A percentile compares a stretch with the other conserved stretches of the same genome.
Conservation (phyloP, 208 protist genomes). For the Naegleria lovaniensis region DNA sequence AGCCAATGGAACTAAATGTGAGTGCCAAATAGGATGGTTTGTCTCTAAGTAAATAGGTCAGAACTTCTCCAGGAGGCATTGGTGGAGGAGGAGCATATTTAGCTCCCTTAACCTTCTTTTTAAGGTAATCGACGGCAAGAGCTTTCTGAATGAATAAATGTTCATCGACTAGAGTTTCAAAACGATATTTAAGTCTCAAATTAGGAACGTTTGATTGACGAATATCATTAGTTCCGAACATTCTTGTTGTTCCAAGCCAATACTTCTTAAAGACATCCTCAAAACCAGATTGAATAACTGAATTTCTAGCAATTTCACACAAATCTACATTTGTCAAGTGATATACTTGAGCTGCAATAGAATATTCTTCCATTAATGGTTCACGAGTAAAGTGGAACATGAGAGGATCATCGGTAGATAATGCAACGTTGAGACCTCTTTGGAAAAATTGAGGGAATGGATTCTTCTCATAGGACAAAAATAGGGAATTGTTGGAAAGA, state of each 20-base stretch:
- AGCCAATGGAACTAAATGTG: background rate
- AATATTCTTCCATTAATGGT: slow-evolving; percentile 98
- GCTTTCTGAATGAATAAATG: slow-evolving; percentile 7
- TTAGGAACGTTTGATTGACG: slow-evolving; percentile 88
- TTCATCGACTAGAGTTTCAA: slow-evolving; percentile 50
- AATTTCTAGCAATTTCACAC: slow-evolving; percentile 96
- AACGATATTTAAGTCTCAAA: slow-evolving; percentile 84
- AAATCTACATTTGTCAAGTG: slow-evolving; percentile 90
- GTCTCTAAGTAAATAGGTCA: background rate
- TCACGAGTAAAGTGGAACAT: slow-evolving; percentile 96
- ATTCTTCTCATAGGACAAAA: slow-evolving; percentile 91
- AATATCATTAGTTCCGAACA: slow-evolving; percentile 81
- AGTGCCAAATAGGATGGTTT: background rate
- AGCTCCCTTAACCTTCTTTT: background rate
- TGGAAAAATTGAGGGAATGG: slow-evolving; percentile 92
- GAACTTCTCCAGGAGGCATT: background rate
- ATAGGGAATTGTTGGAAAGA: slow-evolving; percentile 98
- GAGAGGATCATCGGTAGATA: slow-evolving; percentile 91
- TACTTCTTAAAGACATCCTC: slow-evolving; percentile 78
- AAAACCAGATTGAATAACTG: slow-evolving; percentile 87
- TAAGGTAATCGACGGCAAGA: background rate
- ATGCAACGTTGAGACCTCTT: slow-evolving; percentile 91
- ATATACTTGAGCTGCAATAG: slow-evolving; percentile 93
- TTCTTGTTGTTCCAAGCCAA: slow-evolving; percentile 81
- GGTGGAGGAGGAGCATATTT: background rate